Percentiles rank a stretch among this genome's conserved stretches.
These are phyloP conservation scores for Gautieria morchelliformis DNA, from an alignment of 768 basidiomycete genomes.

Conservation along the genomic window DNA sequence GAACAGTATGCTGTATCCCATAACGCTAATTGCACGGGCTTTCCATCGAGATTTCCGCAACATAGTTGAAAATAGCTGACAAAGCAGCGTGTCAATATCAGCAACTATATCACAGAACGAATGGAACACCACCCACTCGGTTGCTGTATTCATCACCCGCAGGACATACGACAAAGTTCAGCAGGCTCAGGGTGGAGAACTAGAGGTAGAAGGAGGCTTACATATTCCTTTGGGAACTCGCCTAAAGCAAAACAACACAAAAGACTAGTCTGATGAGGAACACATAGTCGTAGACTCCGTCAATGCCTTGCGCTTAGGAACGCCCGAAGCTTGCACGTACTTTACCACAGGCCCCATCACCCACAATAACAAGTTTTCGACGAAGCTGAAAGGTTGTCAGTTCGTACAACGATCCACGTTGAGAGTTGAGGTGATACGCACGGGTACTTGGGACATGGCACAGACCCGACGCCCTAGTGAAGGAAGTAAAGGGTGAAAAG, in stretches of 20 bases:
- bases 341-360: constrained; percentile 97
- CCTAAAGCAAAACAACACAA: constrained; percentile 88
- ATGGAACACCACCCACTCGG: constrained; percentile 28
- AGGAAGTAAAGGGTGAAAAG: not conserved
- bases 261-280: constrained; percentile 48
- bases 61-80: constrained; percentile 93
- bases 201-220: constrained; percentile 30
- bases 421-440: not conserved
- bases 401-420: not conserved
- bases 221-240: constrained; percentile 94
- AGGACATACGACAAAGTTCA: constrained; percentile 11
- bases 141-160: constrained; percentile 25
- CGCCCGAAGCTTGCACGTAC: constrained; percentile 17
- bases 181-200: not conserved
- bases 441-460: constrained; percentile 2
- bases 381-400: constrained; percentile 52
- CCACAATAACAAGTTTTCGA: constrained; percentile 92
- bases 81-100: not conserved
- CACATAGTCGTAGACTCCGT: not conserved
- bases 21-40: constrained; percentile 91
- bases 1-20: constrained; percentile 94
- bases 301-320: not conserved
- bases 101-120: not conserved
- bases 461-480: not conserved
- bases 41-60: constrained; percentile 99